Percentiles rank a stretch among this genome's conserved stretches.
phyloP scores from a whole-genome alignment of 2,329 filamentous ascomycete genomes.

The Colletotrichum higginsianum region DNA sequence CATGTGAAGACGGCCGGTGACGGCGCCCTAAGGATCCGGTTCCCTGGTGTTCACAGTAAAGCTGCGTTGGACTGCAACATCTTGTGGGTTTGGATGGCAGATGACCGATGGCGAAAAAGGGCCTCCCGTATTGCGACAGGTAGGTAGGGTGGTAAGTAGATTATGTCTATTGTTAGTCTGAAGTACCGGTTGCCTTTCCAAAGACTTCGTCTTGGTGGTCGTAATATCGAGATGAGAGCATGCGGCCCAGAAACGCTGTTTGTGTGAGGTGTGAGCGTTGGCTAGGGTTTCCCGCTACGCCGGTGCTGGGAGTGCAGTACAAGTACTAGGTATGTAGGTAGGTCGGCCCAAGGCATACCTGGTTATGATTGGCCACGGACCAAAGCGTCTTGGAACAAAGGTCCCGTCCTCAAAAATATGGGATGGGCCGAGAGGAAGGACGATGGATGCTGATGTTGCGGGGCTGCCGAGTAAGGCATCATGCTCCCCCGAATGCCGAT shows the following conservation, averaged over 20 bases:
- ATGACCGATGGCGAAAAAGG: not conserved
- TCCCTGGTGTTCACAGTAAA: not conserved
- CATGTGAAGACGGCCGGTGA: slow-evolving; percentile 4
- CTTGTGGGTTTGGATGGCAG: not conserved
- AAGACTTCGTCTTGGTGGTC: not conserved
- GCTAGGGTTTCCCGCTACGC: not conserved
- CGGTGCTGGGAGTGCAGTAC: not conserved
- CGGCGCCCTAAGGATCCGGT: slow-evolving; percentile 12
- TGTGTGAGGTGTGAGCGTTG: not conserved
- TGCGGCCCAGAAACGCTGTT: not conserved
- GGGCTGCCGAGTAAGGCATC: not conserved
- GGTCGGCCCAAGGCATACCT: not conserved
- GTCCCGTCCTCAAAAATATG: not conserved
- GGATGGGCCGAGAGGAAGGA: slow-evolving; percentile 1
- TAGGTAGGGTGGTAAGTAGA: no score
- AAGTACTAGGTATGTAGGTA: not conserved
- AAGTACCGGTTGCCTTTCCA: not conserved
- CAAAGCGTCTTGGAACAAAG: not conserved
- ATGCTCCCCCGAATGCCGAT: not conserved
- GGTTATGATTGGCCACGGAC: not conserved
- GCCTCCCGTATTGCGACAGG: no score
- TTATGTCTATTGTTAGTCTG: not conserved
- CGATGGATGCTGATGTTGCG: not conserved
- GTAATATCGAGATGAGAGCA: not conserved
- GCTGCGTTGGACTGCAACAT: not conserved